Percentiles rank a stretch among this genome's conserved stretches.
Conservation (phyloP, 2,329 filamentous ascomycete genomes). For the Chaetomiaceae sp. region DNA sequence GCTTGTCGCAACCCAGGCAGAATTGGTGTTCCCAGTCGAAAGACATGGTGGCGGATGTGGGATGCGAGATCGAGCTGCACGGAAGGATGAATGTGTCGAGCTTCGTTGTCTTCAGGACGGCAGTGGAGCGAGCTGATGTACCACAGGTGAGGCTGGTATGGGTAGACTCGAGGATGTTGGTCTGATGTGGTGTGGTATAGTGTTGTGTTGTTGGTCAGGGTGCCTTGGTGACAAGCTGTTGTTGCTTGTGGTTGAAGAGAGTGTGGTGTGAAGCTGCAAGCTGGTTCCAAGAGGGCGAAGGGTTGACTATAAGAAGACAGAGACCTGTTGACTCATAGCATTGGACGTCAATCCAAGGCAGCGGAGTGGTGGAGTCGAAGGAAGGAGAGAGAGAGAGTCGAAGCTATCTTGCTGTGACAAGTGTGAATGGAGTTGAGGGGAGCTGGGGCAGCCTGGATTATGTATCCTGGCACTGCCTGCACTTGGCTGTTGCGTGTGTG, state of each 20-base stretch:
- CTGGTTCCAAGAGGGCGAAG: conserved; percentile 16
- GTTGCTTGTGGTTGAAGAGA: conserved; percentile 11
- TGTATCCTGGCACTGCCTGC: conserved; percentile 23
- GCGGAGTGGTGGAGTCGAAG: conserved; percentile 15
- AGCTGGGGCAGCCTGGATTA: conserved; percentile 25
- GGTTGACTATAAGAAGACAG: conserved; percentile 23
- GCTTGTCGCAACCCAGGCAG: conserved; percentile 90
- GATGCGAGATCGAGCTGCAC: neutral
- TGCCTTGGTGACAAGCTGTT: conserved; percentile 1
- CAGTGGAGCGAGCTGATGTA: neutral
- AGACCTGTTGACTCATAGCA: conserved; percentile 25
- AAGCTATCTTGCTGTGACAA: conserved; percentile 19
- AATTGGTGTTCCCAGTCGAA: conserved; percentile 81
- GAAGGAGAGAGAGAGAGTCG: conserved; percentile 21
- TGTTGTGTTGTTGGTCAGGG: conserved; percentile 1
- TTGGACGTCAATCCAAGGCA: conserved; percentile 15
- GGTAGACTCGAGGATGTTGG: neutral
- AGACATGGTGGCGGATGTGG: conserved; percentile 41
- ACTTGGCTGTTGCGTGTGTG: conserved; percentile 19
- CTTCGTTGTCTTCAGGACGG: neutral
- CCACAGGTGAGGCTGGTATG: neutral
- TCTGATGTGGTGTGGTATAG: neutral
- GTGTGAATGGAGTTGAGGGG: conserved; percentile 20
- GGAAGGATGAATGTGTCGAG: neutral
- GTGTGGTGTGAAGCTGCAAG: conserved; percentile 7